Evolutionary conservation across 805 yeast genomes (phyloP), one percentile per base, ranked within the genome.

Genomic region (Myxozyma neotropica): DNA sequence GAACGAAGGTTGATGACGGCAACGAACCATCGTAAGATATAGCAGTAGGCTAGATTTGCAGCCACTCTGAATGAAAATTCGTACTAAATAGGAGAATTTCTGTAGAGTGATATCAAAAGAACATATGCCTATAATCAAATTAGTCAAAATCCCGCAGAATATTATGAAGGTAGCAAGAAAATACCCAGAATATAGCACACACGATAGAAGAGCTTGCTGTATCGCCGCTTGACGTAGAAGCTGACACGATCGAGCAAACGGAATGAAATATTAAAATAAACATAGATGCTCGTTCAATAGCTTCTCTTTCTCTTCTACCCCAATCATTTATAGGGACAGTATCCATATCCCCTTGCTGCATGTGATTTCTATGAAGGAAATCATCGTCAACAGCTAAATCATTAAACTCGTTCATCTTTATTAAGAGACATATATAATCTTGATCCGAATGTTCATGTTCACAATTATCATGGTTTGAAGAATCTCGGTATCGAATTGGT

Each of bases 371-470:
- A 36, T 48, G 53, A 15, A 48, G 43, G 19, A 35, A 48, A 26
- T 48, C 53, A 23, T 48, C 53, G 53, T 48, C 53, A 13, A 48
- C 53, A 35, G 53, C 53, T 5, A 48, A 27, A 24, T 48, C 44
- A 19, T 48, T 47, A 17, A 10, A 17, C 40, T 47, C 51, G 27
- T 47, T 39, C 17, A 10, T 38, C 43, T 13, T 38, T 19, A 7
- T n/a, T 17, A 8, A 15, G 92, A 68, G 69, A 83, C 82, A 67
- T 75, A 71, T 1, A 93, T 78, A 69, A 91, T 86, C 40, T n/a
- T 3, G 36, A 17, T 45, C 21, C 19, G 12, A 8, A 29, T 27
- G 19, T 26, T 26, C 36, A 21, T 15, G 2, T 7, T 45, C 21
- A 2, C 7, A 23, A 21, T 27, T 21, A 17, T 17, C 23, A 3